These are phyloP conservation scores for Cladosporium sp. DNA, from an alignment of 2,329 filamentous ascomycete species.

Conservation along the genomic window DNA sequence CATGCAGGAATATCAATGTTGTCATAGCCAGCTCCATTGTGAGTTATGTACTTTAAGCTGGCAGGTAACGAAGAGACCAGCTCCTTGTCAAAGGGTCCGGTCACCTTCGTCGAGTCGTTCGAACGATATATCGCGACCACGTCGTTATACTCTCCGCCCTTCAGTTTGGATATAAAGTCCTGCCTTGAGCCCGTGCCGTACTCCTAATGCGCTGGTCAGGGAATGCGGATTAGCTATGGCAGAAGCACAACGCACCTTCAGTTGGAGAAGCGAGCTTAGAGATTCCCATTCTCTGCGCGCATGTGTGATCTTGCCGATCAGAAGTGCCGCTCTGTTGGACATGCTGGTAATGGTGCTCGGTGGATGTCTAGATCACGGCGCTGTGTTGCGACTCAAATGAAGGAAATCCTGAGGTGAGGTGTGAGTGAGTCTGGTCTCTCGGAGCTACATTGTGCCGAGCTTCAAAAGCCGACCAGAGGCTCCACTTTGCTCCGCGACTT, in stretches of 20 bases:
- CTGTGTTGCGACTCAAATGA: neutral
- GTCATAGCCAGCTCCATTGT: conserved; percentile 40
- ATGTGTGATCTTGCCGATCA: conserved; percentile 44
- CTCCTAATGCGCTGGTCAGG: conserved; percentile 37
- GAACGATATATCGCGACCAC: conserved; percentile 56
- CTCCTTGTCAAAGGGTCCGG: conserved; percentile 45
- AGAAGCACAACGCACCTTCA: conserved; percentile 25
- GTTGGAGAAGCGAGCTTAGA: conserved; percentile 26
- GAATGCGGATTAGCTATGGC: neutral
- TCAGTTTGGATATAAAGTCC: conserved; percentile 54
- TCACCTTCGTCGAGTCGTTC: conserved; percentile 49
- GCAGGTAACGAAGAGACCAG: conserved; percentile 39
- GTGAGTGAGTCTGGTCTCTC: neutral
- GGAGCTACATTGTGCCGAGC: conserved; percentile 2
- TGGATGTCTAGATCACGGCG: neutral
- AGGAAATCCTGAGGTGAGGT: neutral
- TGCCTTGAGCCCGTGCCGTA: conserved; percentile 51
- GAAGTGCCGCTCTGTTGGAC: conserved; percentile 33
- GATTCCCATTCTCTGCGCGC: conserved; percentile 45
- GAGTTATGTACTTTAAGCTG: conserved; percentile 42
- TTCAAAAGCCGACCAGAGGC: conserved; percentile 1
- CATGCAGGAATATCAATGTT: conserved; percentile 33
- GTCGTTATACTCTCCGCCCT: conserved; percentile 52
- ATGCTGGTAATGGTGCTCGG: neutral
- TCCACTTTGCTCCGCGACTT: neutral